These are phyloP conservation scores for Boletus rex-veris DNA, from an alignment of 768 basidiomycete species.

Conservation along the genomic window DNA sequence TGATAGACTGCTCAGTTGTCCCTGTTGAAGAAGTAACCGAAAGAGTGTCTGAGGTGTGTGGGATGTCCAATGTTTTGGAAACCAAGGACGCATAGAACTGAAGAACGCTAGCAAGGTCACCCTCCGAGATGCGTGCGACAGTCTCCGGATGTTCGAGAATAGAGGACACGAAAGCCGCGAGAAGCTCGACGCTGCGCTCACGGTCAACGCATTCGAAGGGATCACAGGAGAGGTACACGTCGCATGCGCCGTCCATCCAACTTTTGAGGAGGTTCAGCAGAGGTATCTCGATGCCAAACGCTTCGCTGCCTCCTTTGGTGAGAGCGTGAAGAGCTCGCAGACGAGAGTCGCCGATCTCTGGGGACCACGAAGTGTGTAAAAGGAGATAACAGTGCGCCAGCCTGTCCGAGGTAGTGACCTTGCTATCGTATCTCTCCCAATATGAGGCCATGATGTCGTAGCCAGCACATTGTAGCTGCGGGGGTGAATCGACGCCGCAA, in stretches of 20 bases:
- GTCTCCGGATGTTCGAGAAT: conserved; percentile 51
- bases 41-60: conserved; percentile 11
- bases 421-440: conserved; percentile 54
- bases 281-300: conserved; percentile 59
- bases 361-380: conserved; percentile 49
- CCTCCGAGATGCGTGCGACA: conserved; percentile 57
- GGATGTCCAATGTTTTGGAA: conserved; percentile 46
- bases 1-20: conserved; percentile 27
- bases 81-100: conserved; percentile 59
- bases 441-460: conserved; percentile 71
- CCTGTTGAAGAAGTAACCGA: conserved; percentile 29
- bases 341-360: conserved; percentile 69
- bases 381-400: conserved; percentile 65
- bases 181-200: conserved; percentile 59
- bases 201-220: conserved; percentile 49
- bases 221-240: conserved; percentile 39
- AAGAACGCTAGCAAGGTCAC: conserved; percentile 53
- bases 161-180: conserved; percentile 55
- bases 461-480: conserved; percentile 60
- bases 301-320: conserved; percentile 56
- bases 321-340: conserved; percentile 66
- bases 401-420: conserved; percentile 53
- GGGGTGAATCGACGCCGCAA: conserved; percentile 52
- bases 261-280: conserved; percentile 53
- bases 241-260: conserved; percentile 69